Evolutionary conservation across 768 basidiomycete genomes (phyloP), one percentile per base, ranked within the genome.

Genomic region (Tylopilus plumbeoviolaceoides): DNA sequence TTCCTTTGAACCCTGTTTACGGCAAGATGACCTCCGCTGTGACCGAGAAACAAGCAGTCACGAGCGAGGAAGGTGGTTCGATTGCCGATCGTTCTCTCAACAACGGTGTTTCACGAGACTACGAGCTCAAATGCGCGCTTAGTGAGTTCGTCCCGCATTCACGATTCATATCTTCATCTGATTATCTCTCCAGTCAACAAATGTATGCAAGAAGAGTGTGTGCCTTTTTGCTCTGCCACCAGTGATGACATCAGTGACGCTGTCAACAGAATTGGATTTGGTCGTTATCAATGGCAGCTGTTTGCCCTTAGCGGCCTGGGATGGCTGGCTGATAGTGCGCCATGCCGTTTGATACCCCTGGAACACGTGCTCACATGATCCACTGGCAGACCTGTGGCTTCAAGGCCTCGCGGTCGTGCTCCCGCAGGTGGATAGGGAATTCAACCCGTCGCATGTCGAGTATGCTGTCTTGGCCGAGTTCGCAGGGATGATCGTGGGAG

Each of bases 301-400:
- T 78, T 80, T 59, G 18, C 71, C 23, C 64, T 80, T 15, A 69
- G 74, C 47, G 78, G 77, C 49, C 60, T 79, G 6, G 77, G 78
- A 50, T 79, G 78, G 77, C 56, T 75, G 42, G 76, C 75, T 47
- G 78, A 78, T 58, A 77, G 78, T 80, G 39, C 56, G 74, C 36
- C 18, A 35, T 36, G 23, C 33, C 27, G 42, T 47, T 44, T 47
- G 36, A 36, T 40, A 20, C 21, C 48, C 50, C 56, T 69, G 74
- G 40, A 41, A 50, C 59, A 58, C 53, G 50, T 63, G 61, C 7
- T 58, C 25, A 57, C 14, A 17, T 42, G 47, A 17, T 30, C 35
- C 14, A n/a, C n/a, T n/a, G n/a, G n/a, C 33, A 67, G 65, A 67
- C 18, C 11, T 67, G 51, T 78, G 76, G 76, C 66, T 79, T 7